These are phyloP conservation scores for Periconia sp. DNA, from an alignment of 2,329 filamentous ascomycete species.

Conservation along the genomic window DNA sequence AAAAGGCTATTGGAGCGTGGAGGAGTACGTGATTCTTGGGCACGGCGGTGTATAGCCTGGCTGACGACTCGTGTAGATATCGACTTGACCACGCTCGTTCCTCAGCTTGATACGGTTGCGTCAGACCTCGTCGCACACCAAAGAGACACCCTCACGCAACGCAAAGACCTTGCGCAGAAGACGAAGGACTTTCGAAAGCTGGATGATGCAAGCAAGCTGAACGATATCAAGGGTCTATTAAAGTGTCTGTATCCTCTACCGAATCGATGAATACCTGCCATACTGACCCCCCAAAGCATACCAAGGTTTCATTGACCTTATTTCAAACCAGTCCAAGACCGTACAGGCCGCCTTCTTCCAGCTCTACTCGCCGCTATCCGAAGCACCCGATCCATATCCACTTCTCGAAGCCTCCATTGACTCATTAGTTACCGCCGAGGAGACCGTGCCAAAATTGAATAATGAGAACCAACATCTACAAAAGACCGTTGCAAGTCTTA, in stretches of 20 bases:
- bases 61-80: slow-evolving; percentile 66
- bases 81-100: slow-evolving; percentile 82
- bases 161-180: slow-evolving; percentile 98
- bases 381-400: slow-evolving; percentile 95
- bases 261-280: neutral
- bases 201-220: slow-evolving; percentile 84
- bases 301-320: slow-evolving; percentile 94
- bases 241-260: slow-evolving; percentile 76
- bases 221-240: slow-evolving; percentile 85
- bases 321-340: slow-evolving; percentile 94
- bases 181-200: slow-evolving; percentile 97
- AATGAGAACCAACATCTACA: slow-evolving; percentile 89
- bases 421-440: slow-evolving; percentile 87
- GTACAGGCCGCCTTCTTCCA: slow-evolving; percentile 93
- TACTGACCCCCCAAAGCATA: slow-evolving; percentile 69
- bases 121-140: slow-evolving; percentile 94
- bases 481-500: slow-evolving; percentile 75
- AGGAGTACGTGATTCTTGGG: slow-evolving; percentile 67
- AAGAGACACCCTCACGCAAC: slow-evolving; percentile 90
- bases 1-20: slow-evolving; percentile 95
- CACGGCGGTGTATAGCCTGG: neutral
- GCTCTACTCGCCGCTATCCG: slow-evolving; percentile 89
- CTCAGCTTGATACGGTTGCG: slow-evolving; percentile 88
- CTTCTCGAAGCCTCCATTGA: slow-evolving; percentile 96
- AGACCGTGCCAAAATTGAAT: slow-evolving; percentile 88